A percentile compares a stretch with the other conserved stretches of the same genome.
phyloP scores from a whole-genome alignment of 208 protist genomes.

The Leishmania amazonensis region DNA sequence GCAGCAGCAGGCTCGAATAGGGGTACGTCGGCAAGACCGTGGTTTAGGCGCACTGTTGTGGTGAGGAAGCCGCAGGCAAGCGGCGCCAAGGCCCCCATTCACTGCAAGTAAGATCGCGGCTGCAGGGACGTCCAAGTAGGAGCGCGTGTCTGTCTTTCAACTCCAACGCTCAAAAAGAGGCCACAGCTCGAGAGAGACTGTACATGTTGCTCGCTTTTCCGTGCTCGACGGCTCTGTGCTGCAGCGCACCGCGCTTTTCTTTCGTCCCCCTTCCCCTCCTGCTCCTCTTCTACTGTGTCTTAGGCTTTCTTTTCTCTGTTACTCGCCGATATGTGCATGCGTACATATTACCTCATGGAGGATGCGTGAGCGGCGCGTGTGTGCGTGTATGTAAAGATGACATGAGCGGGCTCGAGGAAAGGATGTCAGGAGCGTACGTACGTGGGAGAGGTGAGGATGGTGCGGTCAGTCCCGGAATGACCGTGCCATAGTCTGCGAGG shows the following conservation, averaged over 20 bases:
- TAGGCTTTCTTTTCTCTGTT: background rate
- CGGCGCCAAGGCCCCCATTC: background rate
- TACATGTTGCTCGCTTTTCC: background rate
- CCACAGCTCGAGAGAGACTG: background rate
- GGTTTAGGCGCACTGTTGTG: conserved; percentile 12
- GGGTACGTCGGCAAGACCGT: conserved; percentile 12
- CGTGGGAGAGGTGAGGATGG: background rate
- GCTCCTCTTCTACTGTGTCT: background rate
- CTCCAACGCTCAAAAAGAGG: background rate
- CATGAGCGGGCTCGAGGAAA: background rate
- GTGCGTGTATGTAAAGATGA: background rate
- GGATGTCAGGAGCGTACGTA: background rate
- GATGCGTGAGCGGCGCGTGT: too few relatives aligned
- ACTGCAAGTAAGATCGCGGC: too few relatives aligned
- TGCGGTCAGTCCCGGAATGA: background rate
- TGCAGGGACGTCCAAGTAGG: background rate
- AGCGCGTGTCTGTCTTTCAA: background rate
- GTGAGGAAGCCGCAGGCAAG: background rate
- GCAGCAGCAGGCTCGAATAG: background rate
- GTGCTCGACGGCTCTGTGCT: background rate
- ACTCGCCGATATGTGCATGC: background rate
- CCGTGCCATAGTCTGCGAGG: background rate
- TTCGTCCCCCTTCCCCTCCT: background rate
- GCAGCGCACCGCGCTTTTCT: background rate
- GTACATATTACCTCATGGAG: background rate